Conservation (phyloP, 768 basidiomycete genomes). For the Pulveroboletus sp. region DNA sequence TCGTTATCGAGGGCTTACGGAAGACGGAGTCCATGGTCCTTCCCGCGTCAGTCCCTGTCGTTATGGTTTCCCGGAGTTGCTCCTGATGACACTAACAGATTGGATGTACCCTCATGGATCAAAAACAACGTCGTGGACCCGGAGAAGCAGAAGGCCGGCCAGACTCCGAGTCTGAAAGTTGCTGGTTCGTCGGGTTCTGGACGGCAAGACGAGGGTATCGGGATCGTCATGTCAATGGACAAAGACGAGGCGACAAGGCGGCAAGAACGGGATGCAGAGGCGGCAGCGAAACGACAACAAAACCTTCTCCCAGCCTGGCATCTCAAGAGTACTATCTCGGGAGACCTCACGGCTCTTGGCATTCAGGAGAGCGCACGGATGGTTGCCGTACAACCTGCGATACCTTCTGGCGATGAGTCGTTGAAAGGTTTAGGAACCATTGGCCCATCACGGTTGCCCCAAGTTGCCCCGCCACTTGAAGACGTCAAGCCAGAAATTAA, state of each 20-base stretch:
- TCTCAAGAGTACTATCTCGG: constrained; percentile 91
- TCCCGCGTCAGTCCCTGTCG: constrained; percentile 57
- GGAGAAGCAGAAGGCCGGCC: constrained; percentile 53
- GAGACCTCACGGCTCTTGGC: constrained; percentile 84
- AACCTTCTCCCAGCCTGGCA: constrained; percentile 95
- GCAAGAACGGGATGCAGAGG: constrained; percentile 73
- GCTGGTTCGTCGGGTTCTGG: constrained; percentile 62
- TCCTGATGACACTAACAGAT: constrained; percentile 38
- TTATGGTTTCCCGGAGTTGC: background rate
- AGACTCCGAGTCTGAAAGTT: constrained; percentile 60
- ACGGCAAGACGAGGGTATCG: constrained; percentile 70
- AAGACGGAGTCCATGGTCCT: constrained; percentile 85
- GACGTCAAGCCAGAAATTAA: constrained; percentile 49
- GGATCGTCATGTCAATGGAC: constrained; percentile 85
- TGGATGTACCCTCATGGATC: constrained; percentile 83
- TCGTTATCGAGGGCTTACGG: constrained; percentile 81
- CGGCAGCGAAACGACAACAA: constrained; percentile 82
- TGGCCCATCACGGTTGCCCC: constrained; percentile 35
- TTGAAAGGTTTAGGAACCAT: constrained; percentile 63
- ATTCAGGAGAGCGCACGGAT: constrained; percentile 65
- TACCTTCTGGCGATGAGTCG: constrained; percentile 66
- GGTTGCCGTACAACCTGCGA: constrained; percentile 32
- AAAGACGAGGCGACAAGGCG: constrained; percentile 77
- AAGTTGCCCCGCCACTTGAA: constrained; percentile 22
- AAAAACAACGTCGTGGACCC: constrained; percentile 65